Conservation (phyloP, 2,329 filamentous ascomycete genomes). For the Colletotrichum spaethianum region DNA sequence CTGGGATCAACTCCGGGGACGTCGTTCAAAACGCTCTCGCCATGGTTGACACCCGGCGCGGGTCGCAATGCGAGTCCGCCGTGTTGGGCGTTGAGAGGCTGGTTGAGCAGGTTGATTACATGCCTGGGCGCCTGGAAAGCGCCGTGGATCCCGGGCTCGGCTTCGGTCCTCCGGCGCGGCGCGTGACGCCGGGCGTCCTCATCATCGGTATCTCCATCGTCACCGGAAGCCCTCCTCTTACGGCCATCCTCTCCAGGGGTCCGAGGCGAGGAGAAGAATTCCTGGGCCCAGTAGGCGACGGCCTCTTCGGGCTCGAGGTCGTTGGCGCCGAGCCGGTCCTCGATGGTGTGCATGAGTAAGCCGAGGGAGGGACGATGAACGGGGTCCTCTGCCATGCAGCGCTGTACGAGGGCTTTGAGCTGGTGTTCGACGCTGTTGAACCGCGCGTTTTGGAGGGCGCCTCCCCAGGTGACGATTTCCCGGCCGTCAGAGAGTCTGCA, state of each 20-base stretch:
- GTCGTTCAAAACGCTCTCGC: too few species aligned
- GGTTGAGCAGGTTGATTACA: neutral
- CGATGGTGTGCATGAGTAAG: constrained; percentile 42
- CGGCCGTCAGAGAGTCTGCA: neutral
- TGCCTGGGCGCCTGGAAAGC: neutral
- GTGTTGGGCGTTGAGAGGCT: neutral
- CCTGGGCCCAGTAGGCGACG: constrained; percentile 34
- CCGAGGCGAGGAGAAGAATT: constrained; percentile 31
- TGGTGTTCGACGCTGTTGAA: constrained; percentile 43
- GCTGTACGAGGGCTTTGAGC: constrained; percentile 44
- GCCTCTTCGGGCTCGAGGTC: constrained; percentile 38
- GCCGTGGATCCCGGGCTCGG: neutral
- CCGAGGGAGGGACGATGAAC: constrained; percentile 46
- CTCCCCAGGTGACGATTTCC: constrained; percentile 31
- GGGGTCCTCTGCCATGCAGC: constrained; percentile 48
- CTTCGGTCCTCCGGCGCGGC: neutral
- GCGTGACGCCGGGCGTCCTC: neutral
- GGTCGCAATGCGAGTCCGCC: neutral
- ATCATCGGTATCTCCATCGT: neutral
- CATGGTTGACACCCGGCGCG: neutral
- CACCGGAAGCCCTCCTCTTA: neutral
- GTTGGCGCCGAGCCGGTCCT: constrained; percentile 40
- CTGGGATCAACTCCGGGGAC: neutral
- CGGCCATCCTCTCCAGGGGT: neutral
- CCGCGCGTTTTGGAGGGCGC: constrained; percentile 16